Base-by-base conservation (phyloP, 495 filamentous ascomycete species). In the Oleoguttula mirabilis region DNA sequence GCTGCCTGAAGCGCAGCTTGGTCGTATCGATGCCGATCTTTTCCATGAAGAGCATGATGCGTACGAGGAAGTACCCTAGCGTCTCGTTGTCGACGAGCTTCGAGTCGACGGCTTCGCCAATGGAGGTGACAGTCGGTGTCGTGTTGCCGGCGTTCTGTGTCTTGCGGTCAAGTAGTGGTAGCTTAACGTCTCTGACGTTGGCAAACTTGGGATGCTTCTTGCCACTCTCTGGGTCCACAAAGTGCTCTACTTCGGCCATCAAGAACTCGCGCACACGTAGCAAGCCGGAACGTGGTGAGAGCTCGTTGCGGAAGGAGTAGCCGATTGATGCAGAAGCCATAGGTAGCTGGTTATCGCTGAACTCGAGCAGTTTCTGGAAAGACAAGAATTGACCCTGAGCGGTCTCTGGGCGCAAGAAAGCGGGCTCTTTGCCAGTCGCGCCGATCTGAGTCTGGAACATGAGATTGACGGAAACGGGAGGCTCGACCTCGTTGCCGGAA, bases 201-300 rank as follows among this genome's bases (percentile, higher is more conserved):
- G 67, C 49, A 58, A 87, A 87, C 4, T 77, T 76, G 28, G 65
- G 59, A 56, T 86, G 82, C 56, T 76, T 78, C 68, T 85, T 87
- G 55, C 77, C 69, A 52, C 74, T 69, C 35, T 76, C 57, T 15
- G 81, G 81, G 49, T 87, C 81, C 43, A 87, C 81, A 50, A 75
- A 86, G 55, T 85, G 80, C 60, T 86, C 81, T 47, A 86, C 82
- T 60, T 87, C 82, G 4, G 80, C 79, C 79, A 83, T 80, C 32
- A 81, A 60, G 61, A 83, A 83, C 55, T 82, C 79, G 50, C 79
- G 68, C 19, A 82, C 79, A 47, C 79, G 71, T 33, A 82, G 62
- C 6, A 82, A 69, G 56, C 79, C 77, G 16, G 75, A 63, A 23
- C 79, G 70, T 4, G 79, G 79, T 0, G 79, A 80, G 25, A 83